These are phyloP conservation scores for Luzula sylvatica DNA, from an alignment of 176 grass and related monocot species.

Conservation along the genomic window DNA sequence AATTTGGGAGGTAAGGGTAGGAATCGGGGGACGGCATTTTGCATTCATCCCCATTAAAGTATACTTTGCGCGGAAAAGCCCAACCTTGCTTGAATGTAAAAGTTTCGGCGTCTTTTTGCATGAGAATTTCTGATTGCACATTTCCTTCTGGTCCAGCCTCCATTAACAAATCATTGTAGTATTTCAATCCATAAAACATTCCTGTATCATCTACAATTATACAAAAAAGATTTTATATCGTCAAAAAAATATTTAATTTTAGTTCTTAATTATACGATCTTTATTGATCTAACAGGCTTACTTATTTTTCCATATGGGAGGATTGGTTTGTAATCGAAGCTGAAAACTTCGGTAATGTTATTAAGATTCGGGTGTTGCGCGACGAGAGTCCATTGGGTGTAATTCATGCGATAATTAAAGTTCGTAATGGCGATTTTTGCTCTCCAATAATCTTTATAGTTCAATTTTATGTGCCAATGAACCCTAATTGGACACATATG, in stretches of 20 bases:
- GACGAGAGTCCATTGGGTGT: slow-evolving; percentile 86
- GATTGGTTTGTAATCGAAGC: slow-evolving; percentile 80
- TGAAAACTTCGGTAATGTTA: slow-evolving; percentile 76
- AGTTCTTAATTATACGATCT: too few species aligned
- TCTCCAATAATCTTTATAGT: slow-evolving; percentile 97
- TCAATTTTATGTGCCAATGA: slow-evolving; percentile 96
- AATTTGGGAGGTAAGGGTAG: slow-evolving; percentile 76
- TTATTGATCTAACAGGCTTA: slow-evolving; percentile 9
- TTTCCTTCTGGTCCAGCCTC: slow-evolving; percentile 71
- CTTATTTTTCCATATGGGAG: slow-evolving; percentile 54
- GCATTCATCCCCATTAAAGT: slow-evolving; percentile 95
- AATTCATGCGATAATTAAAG: slow-evolving; percentile 90
- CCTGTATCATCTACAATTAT: slow-evolving; percentile 50
- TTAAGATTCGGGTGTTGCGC: slow-evolving; percentile 82
- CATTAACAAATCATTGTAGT: slow-evolving; percentile 89
- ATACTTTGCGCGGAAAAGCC: slow-evolving; percentile 85
- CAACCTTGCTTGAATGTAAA: slow-evolving; percentile 89
- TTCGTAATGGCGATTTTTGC: slow-evolving; percentile 85
- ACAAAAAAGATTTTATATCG: too few species aligned
- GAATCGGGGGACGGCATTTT: slow-evolving; percentile 55
- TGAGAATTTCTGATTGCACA: slow-evolving; percentile 73
- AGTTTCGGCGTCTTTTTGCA: slow-evolving; percentile 56
- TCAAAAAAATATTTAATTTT: background rate
- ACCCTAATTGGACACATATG: slow-evolving; percentile 88
- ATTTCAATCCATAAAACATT: slow-evolving; percentile 92